A percentile compares a stretch with the other conserved stretches of the same genome.
phyloP scores from a whole-genome alignment of 2,329 filamentous ascomycete genomes.

The Claviceps citrina region DNA sequence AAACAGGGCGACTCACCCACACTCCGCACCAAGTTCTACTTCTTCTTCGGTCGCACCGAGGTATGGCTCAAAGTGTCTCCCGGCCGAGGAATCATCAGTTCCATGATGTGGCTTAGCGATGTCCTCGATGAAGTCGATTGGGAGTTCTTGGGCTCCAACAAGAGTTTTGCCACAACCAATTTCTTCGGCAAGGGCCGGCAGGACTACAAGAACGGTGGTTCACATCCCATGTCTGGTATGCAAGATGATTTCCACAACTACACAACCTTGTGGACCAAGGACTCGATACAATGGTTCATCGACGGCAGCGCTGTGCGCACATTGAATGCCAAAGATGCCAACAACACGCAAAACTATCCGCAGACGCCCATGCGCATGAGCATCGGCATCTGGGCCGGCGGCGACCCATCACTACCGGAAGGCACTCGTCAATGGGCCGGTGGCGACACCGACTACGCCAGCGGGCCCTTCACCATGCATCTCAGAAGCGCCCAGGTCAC shows the following conservation, averaged over 20 bases:
- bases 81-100: slow-evolving; percentile 63
- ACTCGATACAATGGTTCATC: slow-evolving; percentile 51
- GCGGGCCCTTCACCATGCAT: slow-evolving; percentile 59
- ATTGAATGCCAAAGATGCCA: slow-evolving; percentile 43
- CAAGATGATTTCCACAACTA: slow-evolving; percentile 58
- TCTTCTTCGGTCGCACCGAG: slow-evolving; percentile 73
- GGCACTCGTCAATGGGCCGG: slow-evolving; percentile 56
- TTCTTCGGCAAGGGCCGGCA: slow-evolving; percentile 64
- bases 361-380: slow-evolving; percentile 63
- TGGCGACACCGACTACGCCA: slow-evolving; percentile 48
- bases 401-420: slow-evolving; percentile 37
- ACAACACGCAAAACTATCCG: slow-evolving; percentile 49
- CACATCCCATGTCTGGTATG: slow-evolving; percentile 39
- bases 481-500: slow-evolving; percentile 43
- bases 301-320: slow-evolving; percentile 52
- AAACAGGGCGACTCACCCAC: slow-evolving; percentile 63
- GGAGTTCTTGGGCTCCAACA: slow-evolving; percentile 60
- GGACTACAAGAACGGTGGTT: slow-evolving; percentile 46
- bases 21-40: slow-evolving; percentile 64
- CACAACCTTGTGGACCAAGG: slow-evolving; percentile 56
- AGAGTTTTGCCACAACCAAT: slow-evolving; percentile 50
- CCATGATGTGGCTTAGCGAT: slow-evolving; percentile 71
- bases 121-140: slow-evolving; percentile 81
- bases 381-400: slow-evolving; percentile 50
- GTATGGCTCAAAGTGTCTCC: slow-evolving; percentile 60